A percentile compares a stretch with the other conserved stretches of the same genome.
phyloP scores from a whole-genome alignment of 2,329 filamentous ascomycete genomes.

The Mycocentrospora acerina region DNA sequence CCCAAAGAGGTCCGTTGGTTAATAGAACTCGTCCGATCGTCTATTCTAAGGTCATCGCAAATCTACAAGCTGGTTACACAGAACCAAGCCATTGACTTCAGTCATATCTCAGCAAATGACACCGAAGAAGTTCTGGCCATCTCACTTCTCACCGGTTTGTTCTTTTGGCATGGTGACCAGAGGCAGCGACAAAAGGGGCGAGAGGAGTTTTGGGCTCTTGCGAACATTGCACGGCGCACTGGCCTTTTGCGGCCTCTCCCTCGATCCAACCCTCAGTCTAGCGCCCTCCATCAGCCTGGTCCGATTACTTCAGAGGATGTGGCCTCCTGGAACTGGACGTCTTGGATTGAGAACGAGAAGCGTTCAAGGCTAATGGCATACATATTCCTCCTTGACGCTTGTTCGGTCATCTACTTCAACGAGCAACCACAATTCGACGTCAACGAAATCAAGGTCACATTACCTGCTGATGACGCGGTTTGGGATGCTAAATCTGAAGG shows the following conservation, averaged over 20 bases:
- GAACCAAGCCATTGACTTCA: constrained; percentile 43
- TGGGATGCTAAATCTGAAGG: constrained; percentile 66
- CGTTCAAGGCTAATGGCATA: constrained; percentile 66
- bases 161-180: constrained; percentile 70
- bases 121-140: constrained; percentile 70
- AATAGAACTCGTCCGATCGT: constrained; percentile 63
- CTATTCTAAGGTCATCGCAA: constrained; percentile 59
- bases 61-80: constrained; percentile 49
- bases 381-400: constrained; percentile 64
- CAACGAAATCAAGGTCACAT: constrained; percentile 65
- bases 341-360: constrained; percentile 72
- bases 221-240: constrained; percentile 58
- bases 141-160: constrained; percentile 61
- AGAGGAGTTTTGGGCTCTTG: constrained; percentile 59
- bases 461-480: constrained; percentile 71
- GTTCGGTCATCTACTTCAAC: constrained; percentile 73
- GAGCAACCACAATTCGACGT: constrained; percentile 62
- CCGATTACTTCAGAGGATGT: constrained; percentile 45
- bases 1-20: constrained; percentile 65
- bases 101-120: constrained; percentile 42
- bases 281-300: constrained; percentile 62
- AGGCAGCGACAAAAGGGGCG: constrained; percentile 65
- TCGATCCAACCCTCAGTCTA: constrained; percentile 52
- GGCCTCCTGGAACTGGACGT: constrained; percentile 63
- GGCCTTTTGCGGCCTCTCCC: constrained; percentile 59